A percentile compares a stretch with the other conserved stretches of the same genome.
phyloP scores from a whole-genome alignment of 2,329 filamentous ascomycete genomes.

The Ascochyta fabae region DNA sequence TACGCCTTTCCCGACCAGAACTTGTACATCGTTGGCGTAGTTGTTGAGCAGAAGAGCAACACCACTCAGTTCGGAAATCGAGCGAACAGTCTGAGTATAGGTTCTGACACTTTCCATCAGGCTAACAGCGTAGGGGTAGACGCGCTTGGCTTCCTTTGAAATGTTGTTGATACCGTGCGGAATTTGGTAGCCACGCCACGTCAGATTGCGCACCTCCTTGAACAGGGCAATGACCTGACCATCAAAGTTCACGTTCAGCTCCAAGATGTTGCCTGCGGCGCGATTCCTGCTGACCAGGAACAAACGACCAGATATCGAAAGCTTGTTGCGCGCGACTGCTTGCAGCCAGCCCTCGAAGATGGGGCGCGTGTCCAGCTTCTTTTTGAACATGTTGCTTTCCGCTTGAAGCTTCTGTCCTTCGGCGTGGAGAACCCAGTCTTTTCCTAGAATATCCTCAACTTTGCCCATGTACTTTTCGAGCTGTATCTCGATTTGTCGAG shows the following conservation, averaged over 20 bases:
- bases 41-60: slow-evolving; percentile 87
- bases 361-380: slow-evolving; percentile 91
- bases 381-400: slow-evolving; percentile 91
- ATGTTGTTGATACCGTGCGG: slow-evolving; percentile 94
- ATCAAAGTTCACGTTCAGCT: slow-evolving; percentile 95
- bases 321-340: slow-evolving; percentile 85
- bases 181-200: slow-evolving; percentile 93
- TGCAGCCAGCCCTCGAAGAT: slow-evolving; percentile 96
- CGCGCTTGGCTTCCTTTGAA: slow-evolving; percentile 97
- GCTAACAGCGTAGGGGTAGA: slow-evolving; percentile 97
- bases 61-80: slow-evolving; percentile 84
- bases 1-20: slow-evolving; percentile 82
- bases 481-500: slow-evolving; percentile 94
- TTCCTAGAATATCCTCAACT: slow-evolving; percentile 95
- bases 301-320: slow-evolving; percentile 88
- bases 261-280: slow-evolving; percentile 86
- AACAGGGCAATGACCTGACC: slow-evolving; percentile 96
- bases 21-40: slow-evolving; percentile 89
- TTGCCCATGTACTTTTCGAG: slow-evolving; percentile 97
- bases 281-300: slow-evolving; percentile 89
- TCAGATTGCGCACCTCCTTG: slow-evolving; percentile 95
- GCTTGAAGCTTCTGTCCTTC: slow-evolving; percentile 93
- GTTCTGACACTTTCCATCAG: slow-evolving; percentile 99
- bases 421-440: slow-evolving; percentile 91
- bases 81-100: slow-evolving; percentile 83